A percentile compares a stretch with the other conserved stretches of the same genome.
phyloP scores from a whole-genome alignment of 495 filamentous ascomycete species.

The Tuber melanosporum region DNA sequence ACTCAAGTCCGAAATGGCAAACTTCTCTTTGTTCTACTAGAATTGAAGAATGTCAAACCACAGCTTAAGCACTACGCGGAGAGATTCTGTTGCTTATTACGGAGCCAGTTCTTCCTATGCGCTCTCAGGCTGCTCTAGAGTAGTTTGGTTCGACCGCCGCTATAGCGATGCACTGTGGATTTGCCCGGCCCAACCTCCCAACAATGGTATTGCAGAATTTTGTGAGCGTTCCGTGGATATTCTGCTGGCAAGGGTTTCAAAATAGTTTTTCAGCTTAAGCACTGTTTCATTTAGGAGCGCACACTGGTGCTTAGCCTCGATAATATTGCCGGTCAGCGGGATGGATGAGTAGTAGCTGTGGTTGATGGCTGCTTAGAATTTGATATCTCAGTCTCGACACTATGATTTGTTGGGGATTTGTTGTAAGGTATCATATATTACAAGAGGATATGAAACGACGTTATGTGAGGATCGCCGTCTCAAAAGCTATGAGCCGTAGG shows the following conservation, averaged over 20 bases:
- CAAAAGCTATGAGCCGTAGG: not conserved
- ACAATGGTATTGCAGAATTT: not conserved
- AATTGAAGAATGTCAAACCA: not conserved
- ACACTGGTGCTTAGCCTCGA: not conserved
- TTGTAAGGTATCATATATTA: not conserved
- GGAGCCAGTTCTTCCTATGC: not conserved
- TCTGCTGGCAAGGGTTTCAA: not conserved
- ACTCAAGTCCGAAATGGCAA: not conserved
- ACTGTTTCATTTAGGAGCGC: not conserved
- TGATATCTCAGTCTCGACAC: not conserved
- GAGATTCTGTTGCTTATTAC: not conserved
- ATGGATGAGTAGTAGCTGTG: not conserved
- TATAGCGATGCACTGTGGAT: not conserved
- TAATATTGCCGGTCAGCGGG: not conserved
- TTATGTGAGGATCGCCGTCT: not conserved
- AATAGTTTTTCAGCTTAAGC: not conserved
- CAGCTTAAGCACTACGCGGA: not conserved
- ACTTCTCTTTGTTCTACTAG: not conserved
- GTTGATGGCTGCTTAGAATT: not conserved
- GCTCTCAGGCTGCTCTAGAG: not conserved
- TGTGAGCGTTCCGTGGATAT: not conserved
- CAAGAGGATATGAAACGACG: not conserved
- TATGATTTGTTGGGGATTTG: not conserved
- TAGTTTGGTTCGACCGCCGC: not conserved
- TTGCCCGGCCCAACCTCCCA: not conserved